phyloP scores from a whole-genome alignment of 441 rosid species.

The Capsella rubella region DNA sequence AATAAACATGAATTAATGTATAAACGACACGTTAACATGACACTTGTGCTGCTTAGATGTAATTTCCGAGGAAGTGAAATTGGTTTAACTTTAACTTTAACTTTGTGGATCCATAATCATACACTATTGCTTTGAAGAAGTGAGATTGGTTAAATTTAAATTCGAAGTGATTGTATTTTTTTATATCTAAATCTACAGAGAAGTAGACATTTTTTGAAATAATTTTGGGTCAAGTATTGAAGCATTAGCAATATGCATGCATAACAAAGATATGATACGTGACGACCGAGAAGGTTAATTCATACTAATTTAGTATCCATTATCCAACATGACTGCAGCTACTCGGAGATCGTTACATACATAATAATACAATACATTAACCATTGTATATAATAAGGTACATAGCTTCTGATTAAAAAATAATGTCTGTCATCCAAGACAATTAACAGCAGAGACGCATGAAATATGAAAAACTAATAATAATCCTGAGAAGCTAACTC shows the following conservation, averaged over 20 bases:
- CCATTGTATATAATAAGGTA: slow-evolving; percentile 1
- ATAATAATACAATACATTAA: not conserved
- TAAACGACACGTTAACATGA: not conserved
- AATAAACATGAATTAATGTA: no score
- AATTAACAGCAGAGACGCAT: slow-evolving; percentile 15
- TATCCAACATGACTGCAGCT: not conserved
- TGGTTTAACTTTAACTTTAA: not conserved
- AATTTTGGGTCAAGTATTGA: not conserved
- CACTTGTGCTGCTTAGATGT: not conserved
- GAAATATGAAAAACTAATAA: not conserved
- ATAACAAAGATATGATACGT: not conserved
- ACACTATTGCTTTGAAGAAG: not conserved
- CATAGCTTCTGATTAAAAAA: not conserved
- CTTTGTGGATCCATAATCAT: not conserved
- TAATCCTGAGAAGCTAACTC: slow-evolving; percentile 40
- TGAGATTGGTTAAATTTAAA: not conserved
- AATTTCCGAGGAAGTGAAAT: not conserved
- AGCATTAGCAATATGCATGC: not conserved
- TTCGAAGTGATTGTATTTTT: not conserved
- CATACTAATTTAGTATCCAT: not conserved
- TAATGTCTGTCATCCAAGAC: slow-evolving; percentile 5
- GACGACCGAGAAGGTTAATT: not conserved
- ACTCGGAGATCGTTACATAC: slow-evolving; percentile 25
- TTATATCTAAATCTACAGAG: not conserved
- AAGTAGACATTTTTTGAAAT: not conserved